Conservation (phyloP, 192 early-diverging fungal species). For the Thamnidium elegans region DNA sequence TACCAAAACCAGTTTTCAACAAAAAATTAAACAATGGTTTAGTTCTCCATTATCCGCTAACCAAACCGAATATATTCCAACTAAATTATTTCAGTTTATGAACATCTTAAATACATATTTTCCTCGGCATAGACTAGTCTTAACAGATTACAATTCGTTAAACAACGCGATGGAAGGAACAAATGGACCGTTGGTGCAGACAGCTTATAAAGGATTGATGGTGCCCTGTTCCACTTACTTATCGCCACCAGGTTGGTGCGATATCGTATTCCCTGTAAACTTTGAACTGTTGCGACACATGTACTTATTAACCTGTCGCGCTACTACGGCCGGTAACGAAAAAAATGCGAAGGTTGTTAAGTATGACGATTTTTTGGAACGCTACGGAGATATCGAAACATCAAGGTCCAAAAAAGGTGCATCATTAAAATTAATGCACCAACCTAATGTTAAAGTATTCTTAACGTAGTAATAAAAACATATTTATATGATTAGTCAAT, state of each 20-base stretch:
- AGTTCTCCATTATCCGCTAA: slow-evolving; percentile 37
- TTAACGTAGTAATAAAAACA: not conserved
- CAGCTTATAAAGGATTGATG: slow-evolving; percentile 82
- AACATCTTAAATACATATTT: slow-evolving; percentile 75
- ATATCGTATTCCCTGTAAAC: slow-evolving; percentile 97
- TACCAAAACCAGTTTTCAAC: slow-evolving; percentile 35
- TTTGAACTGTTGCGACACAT: slow-evolving; percentile 81
- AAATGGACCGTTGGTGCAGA: slow-evolving; percentile 92
- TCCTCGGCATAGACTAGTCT: slow-evolving; percentile 81
- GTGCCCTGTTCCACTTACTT: slow-evolving; percentile 93
- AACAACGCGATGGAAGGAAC: slow-evolving; percentile 80
- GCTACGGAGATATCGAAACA: slow-evolving; percentile 69
- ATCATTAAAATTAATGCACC: not conserved
- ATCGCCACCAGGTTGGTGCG: slow-evolving; percentile 96
- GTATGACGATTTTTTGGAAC: slow-evolving; percentile 75
- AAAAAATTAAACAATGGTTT: too few relatives aligned
- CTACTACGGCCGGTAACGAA: slow-evolving; percentile 32
- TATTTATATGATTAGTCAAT: not conserved
- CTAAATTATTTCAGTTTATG: slow-evolving; percentile 71
- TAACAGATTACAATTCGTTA: slow-evolving; percentile 86
- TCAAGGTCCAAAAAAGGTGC: not conserved
- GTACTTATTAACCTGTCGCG: slow-evolving; percentile 65
- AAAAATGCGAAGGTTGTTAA: slow-evolving; percentile 57
- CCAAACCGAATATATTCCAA: slow-evolving; percentile 85
- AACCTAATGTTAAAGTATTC: not conserved